Percentiles rank a stretch among this genome's conserved stretches.
phyloP scores from a whole-genome alignment of 2,329 filamentous ascomycete genomes.

The Nothophoma quercina region DNA sequence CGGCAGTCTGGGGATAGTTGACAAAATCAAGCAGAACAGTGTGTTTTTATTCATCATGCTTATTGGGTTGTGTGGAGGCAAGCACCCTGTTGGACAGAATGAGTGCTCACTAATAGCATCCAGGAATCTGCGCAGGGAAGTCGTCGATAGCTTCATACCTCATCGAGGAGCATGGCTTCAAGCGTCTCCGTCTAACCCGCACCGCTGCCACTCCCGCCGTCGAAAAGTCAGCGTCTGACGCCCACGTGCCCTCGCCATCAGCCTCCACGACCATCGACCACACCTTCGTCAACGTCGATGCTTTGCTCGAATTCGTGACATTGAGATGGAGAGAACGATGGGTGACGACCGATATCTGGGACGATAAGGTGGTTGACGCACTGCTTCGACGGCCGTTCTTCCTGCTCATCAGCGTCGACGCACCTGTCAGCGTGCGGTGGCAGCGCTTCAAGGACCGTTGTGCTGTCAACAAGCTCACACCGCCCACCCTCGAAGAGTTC shows the following conservation, averaged over 20 bases:
- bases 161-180: constrained; percentile 82
- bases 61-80: constrained; percentile 71
- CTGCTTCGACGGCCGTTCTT: constrained; percentile 88
- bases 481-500: constrained; percentile 66
- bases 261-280: constrained; percentile 31
- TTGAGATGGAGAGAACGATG: constrained; percentile 82
- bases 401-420: constrained; percentile 89
- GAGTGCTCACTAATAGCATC: constrained; percentile 21
- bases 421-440: constrained; percentile 85
- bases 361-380: constrained; percentile 75
- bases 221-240: constrained; percentile 50
- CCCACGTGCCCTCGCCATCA: constrained; percentile 26
- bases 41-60: constrained; percentile 62
- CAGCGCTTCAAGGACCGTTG: constrained; percentile 73
- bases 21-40: neutral
- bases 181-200: constrained; percentile 68
- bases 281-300: constrained; percentile 62
- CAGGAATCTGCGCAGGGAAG: constrained; percentile 93
- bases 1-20: neutral
- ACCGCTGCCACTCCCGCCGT: constrained; percentile 48
- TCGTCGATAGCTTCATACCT: constrained; percentile 88
- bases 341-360: constrained; percentile 84
- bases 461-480: constrained; percentile 54
- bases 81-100: constrained; percentile 12
- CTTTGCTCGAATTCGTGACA: constrained; percentile 85